phyloP scores from a whole-genome alignment of 164 flowering plant species.

The Annona cherimola region DNA sequence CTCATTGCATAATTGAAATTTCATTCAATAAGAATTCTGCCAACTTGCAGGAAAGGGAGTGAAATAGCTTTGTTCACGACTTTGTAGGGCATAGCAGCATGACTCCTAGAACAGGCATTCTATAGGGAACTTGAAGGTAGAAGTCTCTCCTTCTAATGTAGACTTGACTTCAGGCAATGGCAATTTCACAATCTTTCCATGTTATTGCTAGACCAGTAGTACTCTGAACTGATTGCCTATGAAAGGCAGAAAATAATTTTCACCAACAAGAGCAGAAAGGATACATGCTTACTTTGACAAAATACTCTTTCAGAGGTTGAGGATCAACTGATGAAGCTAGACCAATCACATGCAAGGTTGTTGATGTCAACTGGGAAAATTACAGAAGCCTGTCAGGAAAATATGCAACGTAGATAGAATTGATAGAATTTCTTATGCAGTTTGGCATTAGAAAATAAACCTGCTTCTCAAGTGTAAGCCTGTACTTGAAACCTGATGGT shows the following conservation, averaged over 20 bases:
- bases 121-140: no score
- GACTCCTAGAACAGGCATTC: no score
- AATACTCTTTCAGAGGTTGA: conserved; percentile 56
- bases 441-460: conserved; percentile 24
- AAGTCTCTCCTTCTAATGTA: not conserved
- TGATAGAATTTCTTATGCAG: not conserved
- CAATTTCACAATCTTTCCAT: not conserved
- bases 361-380: conserved; percentile 58
- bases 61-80: no score
- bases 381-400: not conserved
- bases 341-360: conserved; percentile 71
- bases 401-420: not conserved
- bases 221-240: not conserved
- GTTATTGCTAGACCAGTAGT: not conserved
- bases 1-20: no score
- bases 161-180: not conserved
- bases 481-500: conserved; percentile 80
- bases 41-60: no score
- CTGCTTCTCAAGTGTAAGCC: conserved; percentile 83
- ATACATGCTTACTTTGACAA: conserved; percentile 53
- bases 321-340: conserved; percentile 46
- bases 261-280: not conserved
- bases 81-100: no score
- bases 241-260: not conserved
- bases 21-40: no score